Conservation (phyloP, 495 filamentous ascomycete genomes). For the Lentithecium fluviatile region DNA sequence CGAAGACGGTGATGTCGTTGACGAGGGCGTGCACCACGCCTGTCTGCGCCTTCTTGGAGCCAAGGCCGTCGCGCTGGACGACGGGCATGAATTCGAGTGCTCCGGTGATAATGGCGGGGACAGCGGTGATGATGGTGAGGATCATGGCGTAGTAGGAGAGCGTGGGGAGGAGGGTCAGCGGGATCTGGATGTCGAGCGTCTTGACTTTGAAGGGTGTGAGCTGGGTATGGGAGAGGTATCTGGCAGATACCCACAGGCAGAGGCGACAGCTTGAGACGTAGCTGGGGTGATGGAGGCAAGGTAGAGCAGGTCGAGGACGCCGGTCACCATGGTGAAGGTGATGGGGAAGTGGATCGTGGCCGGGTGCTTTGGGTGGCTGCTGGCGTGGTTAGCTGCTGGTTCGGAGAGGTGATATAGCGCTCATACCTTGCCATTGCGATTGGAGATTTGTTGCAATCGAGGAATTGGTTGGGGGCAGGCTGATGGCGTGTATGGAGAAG, state of each 20-base stretch:
- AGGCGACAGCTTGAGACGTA: slow-evolving; percentile 17
- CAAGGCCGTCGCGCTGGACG: slow-evolving; percentile 29
- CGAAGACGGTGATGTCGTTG: slow-evolving; percentile 24
- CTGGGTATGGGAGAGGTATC: not conserved
- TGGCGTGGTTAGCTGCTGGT: too few species aligned
- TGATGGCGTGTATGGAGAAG: too few species aligned
- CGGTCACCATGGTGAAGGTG: slow-evolving; percentile 38
- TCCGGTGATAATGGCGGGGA: slow-evolving; percentile 24
- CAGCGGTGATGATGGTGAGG: slow-evolving; percentile 20
- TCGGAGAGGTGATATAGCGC: too few species aligned
- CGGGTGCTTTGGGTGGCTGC: slow-evolving; percentile 41
- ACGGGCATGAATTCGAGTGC: slow-evolving; percentile 22
- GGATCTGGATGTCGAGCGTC: slow-evolving; percentile 14
- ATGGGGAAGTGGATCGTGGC: slow-evolving; percentile 43
- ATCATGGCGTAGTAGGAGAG: slow-evolving; percentile 33
- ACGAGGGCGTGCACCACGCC: slow-evolving; percentile 23
- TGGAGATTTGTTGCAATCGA: too few species aligned
- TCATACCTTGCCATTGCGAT: not conserved
- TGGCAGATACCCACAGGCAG: not conserved
- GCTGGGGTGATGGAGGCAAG: slow-evolving; percentile 15
- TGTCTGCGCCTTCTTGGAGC: slow-evolving; percentile 17
- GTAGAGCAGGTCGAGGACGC: slow-evolving; percentile 38
- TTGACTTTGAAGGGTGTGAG: slow-evolving; percentile 9
- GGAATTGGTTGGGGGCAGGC: too few species aligned
- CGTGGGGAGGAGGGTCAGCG: slow-evolving; percentile 4